Base-by-base conservation (phyloP, 2,329 filamentous ascomycete species). In the Penicillium sp. region DNA sequence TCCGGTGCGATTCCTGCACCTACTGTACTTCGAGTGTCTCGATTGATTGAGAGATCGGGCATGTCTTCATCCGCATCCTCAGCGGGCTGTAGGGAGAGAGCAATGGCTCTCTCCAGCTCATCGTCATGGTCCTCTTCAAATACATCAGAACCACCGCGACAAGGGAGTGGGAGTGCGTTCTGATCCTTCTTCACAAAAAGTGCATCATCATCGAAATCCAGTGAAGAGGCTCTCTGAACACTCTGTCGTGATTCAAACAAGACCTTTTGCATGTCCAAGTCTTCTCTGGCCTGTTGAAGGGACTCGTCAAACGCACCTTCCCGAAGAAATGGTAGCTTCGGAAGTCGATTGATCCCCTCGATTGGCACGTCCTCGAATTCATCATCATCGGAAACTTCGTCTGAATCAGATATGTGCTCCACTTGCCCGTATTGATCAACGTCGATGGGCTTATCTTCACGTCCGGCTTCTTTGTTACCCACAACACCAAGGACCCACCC, bases 401-500 rank as follows among this genome's bases (percentile, higher is more conserved):
- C 76, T 1, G 81, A 74, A 1, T 76, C 74, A 43, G 80, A 77
- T 26, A 81, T 78, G 34, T 76, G 49, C 9, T 65, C 59, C 9
- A 66, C 62, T 32, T 66, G 60, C 76, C 74, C 59, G 80, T 76
- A 46, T 74, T 69, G 80, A 64, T 98, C 93, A 13, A 98, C 81
- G 64, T 97, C 90, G 51, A 98, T 97, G 0, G 93, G 91, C 65
- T 90, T 95, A 53, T 90, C 85, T 27, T 82, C 81, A 53, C 88
- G 80, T 3, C 88, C 90, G 38, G 84, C 79, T 43, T 93, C 82
- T 55, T 87, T 94, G 50, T 84, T 88, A 52, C 85, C 90, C 24
- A 98, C 90, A 26, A 98, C 93, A 45, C 93, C 93, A 5, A 98
- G 73, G 0, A 91, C 91, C 90, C 90, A 98, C 4, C 93, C 93